Evolutionary conservation across 1,284 basidiomycete genomes (phyloP).

Genomic region (Trametes polyzona): DNA sequence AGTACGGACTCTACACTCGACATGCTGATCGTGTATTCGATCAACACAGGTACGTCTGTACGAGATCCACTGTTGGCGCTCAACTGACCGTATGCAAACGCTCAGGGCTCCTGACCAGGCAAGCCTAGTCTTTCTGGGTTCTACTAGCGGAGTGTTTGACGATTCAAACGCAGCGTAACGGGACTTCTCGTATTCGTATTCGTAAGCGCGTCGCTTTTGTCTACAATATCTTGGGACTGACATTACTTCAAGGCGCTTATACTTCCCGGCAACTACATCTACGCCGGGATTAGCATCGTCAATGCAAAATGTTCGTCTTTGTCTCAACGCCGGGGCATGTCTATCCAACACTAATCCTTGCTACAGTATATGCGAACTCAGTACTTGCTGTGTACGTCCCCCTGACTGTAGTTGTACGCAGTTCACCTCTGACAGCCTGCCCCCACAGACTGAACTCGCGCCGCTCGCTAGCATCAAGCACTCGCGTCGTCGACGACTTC

Average conservation of each 20-base stretch:
- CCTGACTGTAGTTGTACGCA: no score
- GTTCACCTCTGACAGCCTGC: neutral
- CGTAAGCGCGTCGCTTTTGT: neutral
- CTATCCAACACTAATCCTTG: neutral
- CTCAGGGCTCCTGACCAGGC: conserved; percentile 5
- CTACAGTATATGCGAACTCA: conserved; percentile 4
- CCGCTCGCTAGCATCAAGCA: neutral
- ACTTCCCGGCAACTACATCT: neutral
- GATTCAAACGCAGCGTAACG: neutral
- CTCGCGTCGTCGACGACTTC: conserved; percentile 7
- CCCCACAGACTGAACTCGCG: conserved; percentile 2
- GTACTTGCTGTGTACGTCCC: conserved; percentile 2
- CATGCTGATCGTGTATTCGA: neutral
- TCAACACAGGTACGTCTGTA: neutral
- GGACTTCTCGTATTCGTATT: neutral
- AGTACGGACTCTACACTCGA: conserved; percentile 2
- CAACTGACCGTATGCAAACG: no score
- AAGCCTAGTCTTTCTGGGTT: neutral
- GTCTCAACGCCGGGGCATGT: neutral
- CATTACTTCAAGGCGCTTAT: neutral
- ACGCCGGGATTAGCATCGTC: conserved; percentile 4
- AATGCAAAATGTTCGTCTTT: neutral
- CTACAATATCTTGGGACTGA: neutral
- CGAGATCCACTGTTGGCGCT: neutral
- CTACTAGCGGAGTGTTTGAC: neutral